Evolutionary conservation across 108 stramenopile species (phyloP), one percentile per base, ranked within the genome.

Genomic region (Phaeodactylum tricornutum): DNA sequence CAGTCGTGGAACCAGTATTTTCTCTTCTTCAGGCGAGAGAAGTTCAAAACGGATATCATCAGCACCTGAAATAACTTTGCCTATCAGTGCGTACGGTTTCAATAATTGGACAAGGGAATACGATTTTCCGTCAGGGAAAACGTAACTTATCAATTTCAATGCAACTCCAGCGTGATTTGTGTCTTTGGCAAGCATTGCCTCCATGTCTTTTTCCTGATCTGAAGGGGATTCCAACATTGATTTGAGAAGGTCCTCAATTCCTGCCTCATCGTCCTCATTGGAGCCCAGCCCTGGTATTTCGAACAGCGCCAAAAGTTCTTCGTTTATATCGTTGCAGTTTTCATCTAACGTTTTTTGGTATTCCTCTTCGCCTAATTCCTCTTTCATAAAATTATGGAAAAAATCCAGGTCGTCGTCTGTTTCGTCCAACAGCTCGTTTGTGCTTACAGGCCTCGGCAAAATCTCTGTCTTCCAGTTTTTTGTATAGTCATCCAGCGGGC

Each of bases 361-460:
- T 46, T 67, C 67, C 30, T 71, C 67, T 17, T 67, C 59, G 14
- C 77, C 77, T 39, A 79, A 36, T 53, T 79, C 71, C 12, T 56
- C 29, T 36, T 35, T 58, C 62, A 79, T 68, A 29, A 79, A 71
- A 17, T 53, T 37, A 24, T 53, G 55, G 53, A 79, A 68, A 4
- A 35, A 48, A 23, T 59, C 58, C 9, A 61, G n/a, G 19, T 61
- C 60, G 19, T 67, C 55, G 35, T 79, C 69, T 2, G 43, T 23
- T 4, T 64, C 43, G 2, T 65, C 52, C 28, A 73, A 15, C 1
- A 78, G 39, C 2, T 53, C 49, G 3, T 71, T 53, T 5, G 44
- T 55, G 9, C 37, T 26, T 16, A 49, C 17, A 4, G 71, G 57
- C 41, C 59, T 30, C 4, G 52, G 43, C 6, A 71, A 29, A 9